Percentiles rank a stretch among this genome's conserved stretches.
phyloP scores from a whole-genome alignment of 495 filamentous ascomycete species.

The Penicillium samsonianum region DNA sequence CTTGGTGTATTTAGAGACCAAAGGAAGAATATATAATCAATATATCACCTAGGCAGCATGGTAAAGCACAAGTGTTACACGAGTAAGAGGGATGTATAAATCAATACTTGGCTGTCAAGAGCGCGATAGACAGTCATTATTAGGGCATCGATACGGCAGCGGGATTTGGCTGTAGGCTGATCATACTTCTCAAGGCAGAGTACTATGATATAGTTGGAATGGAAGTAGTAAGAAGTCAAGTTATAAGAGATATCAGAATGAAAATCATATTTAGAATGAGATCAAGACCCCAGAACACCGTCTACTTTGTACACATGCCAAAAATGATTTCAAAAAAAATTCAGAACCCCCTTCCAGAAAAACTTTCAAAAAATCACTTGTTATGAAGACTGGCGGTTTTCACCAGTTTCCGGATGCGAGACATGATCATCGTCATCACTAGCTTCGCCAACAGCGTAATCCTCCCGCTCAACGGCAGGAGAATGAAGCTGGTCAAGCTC shows the following conservation, averaged over 20 bases:
- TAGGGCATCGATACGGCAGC: too few species aligned
- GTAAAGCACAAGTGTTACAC: too few species aligned
- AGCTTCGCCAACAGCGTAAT: conserved; percentile 46
- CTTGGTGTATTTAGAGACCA: not conserved
- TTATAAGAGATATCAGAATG: not conserved
- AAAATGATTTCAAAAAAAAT: not conserved
- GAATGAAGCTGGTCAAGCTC: conserved; percentile 76
- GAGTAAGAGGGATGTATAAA: too few species aligned
- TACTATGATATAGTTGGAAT: too few species aligned
- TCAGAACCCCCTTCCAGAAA: not conserved
- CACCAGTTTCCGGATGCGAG: conserved; percentile 13
- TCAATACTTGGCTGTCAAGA: too few species aligned
- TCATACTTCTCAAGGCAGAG: too few species aligned
- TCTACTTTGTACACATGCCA: conserved; percentile 6
- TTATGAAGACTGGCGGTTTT: conserved; percentile 13
- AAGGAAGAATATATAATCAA: not conserved
- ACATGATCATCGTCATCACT: conserved; percentile 42
- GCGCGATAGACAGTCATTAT: too few species aligned
- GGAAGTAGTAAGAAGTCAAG: not conserved
- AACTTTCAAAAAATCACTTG: not conserved
- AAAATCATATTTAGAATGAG: not conserved
- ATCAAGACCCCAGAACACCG: not conserved
- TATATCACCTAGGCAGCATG: not conserved
- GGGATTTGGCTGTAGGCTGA: too few species aligned
- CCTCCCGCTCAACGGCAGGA: conserved; percentile 38